Conservation (phyloP, 1,284 basidiomycete species). For the Papiliotrema nemorosa region DNA sequence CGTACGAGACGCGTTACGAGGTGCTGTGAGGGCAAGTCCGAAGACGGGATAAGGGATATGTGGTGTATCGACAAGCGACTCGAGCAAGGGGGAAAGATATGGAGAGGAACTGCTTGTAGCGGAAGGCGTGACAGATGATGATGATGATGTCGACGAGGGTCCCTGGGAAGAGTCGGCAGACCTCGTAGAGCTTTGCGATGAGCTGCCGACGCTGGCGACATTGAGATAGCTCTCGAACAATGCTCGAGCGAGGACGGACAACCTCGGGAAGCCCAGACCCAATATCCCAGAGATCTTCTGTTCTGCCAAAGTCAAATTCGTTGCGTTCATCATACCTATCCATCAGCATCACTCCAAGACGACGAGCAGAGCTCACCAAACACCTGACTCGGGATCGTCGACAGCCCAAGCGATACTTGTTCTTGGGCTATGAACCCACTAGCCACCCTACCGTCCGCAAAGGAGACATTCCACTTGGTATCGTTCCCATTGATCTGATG, state of each 20-base stretch:
- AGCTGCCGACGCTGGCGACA: neutral
- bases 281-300: slow-evolving; percentile 48
- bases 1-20: slow-evolving; percentile 6
- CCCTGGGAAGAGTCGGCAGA: slow-evolving; percentile 6
- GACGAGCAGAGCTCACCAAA: slow-evolving; percentile 18
- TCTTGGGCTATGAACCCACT: slow-evolving; percentile 37
- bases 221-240: slow-evolving; percentile 6
- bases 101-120: slow-evolving; percentile 4
- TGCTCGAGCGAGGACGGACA: slow-evolving; percentile 21
- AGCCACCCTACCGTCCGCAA: slow-evolving; percentile 31
- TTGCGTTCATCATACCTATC: slow-evolving; percentile 39
- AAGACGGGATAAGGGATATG: slow-evolving; percentile 38
- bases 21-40: slow-evolving; percentile 30
- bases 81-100: slow-evolving; percentile 38
- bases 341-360: neutral
- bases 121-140: slow-evolving; percentile 8
- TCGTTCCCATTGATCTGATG: slow-evolving; percentile 25
- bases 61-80: slow-evolving; percentile 26
- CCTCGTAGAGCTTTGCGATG: too few species aligned
- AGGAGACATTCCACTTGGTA: slow-evolving; percentile 26
- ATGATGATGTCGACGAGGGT: slow-evolving; percentile 6
- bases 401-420: slow-evolving; percentile 22
- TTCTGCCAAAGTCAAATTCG: slow-evolving; percentile 42
- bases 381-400: slow-evolving; percentile 21
- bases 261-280: slow-evolving; percentile 49